A percentile compares a stretch with the other conserved stretches of the same genome.
phyloP scores from a whole-genome alignment of 371 early-diverging fungal genomes.

The Blyttiomyces sp. region DNA sequence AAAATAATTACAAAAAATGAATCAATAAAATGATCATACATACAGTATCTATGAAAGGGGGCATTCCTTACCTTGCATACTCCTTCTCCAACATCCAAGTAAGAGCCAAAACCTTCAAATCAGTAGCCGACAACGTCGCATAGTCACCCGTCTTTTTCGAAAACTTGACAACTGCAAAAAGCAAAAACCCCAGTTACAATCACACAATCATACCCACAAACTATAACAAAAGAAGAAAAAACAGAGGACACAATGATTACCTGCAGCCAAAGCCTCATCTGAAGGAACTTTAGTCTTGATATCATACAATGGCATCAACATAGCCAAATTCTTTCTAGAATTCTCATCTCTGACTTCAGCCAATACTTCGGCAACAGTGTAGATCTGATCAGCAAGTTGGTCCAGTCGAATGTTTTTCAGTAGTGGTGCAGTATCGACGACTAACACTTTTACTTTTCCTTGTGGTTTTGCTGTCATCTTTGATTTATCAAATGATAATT shows the following conservation, averaged over 20 bases:
- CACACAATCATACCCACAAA: not conserved
- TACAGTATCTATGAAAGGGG: too few relatives aligned
- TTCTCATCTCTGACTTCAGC: slow-evolving; percentile 79
- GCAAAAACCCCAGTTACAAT: too few relatives aligned
- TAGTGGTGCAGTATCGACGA: slow-evolving; percentile 70
- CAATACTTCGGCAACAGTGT: slow-evolving; percentile 86
- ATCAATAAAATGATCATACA: too few relatives aligned
- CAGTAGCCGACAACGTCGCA: slow-evolving; percentile 74
- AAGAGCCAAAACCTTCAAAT: slow-evolving; percentile 87
- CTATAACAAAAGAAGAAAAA: not conserved
- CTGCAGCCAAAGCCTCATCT: slow-evolving; percentile 72
- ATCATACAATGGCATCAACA: slow-evolving; percentile 38
- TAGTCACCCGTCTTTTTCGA: slow-evolving; percentile 93
- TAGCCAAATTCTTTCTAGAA: slow-evolving; percentile 62
- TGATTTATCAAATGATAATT: too few relatives aligned
- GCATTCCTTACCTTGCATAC: too few relatives aligned
- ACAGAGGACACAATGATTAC: slow-evolving; percentile 35
- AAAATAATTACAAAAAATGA: too few relatives aligned
- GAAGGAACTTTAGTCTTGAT: slow-evolving; percentile 57
- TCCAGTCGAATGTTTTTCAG: slow-evolving; percentile 48
- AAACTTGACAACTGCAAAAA: slow-evolving; percentile 63
- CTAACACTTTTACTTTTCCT: slow-evolving; percentile 47
- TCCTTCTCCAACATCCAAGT: slow-evolving; percentile 81
- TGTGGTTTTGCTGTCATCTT: too few relatives aligned
- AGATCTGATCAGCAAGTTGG: slow-evolving; percentile 67